phyloP scores from a whole-genome alignment of 163 green algal genomes.

The Scenedesmus sp. region DNA sequence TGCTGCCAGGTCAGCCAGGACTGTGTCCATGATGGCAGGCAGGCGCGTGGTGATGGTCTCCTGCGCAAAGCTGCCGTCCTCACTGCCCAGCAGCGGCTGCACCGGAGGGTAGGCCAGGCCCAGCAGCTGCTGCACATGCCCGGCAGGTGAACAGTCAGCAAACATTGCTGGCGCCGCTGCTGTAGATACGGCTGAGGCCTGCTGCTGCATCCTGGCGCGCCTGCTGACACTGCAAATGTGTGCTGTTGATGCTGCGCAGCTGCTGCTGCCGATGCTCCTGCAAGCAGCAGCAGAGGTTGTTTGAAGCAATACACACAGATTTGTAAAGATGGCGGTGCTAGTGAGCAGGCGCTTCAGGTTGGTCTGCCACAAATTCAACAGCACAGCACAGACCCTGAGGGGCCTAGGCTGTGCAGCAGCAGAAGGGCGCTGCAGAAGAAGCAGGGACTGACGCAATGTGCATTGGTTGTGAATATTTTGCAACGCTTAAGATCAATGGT shows the following conservation, averaged over 20 bases:
- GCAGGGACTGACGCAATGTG: background rate
- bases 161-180: background rate
- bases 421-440: background rate
- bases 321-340: too few species aligned
- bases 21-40: constrained; percentile 59
- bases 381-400: background rate
- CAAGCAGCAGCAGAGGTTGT: background rate
- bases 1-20: constrained; percentile 5
- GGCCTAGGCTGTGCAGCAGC: background rate
- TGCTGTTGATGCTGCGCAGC: background rate
- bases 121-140: constrained; percentile 33
- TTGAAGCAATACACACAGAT: background rate
- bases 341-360: too few species aligned
- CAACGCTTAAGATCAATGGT: background rate
- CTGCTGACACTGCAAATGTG: background rate
- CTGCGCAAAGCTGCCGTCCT: constrained; percentile 58
- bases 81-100: constrained; percentile 26
- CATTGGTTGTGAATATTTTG: background rate
- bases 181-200: background rate
- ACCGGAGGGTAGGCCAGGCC: constrained; percentile 14
- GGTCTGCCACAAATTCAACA: background rate
- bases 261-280: background rate
- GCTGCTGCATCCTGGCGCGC: background rate
- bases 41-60: constrained; percentile 62
- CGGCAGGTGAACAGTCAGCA: background rate